These are phyloP conservation scores for Sesbania bispinosa DNA, from an alignment of 306 rosid genomes.

Conservation along the genomic window DNA sequence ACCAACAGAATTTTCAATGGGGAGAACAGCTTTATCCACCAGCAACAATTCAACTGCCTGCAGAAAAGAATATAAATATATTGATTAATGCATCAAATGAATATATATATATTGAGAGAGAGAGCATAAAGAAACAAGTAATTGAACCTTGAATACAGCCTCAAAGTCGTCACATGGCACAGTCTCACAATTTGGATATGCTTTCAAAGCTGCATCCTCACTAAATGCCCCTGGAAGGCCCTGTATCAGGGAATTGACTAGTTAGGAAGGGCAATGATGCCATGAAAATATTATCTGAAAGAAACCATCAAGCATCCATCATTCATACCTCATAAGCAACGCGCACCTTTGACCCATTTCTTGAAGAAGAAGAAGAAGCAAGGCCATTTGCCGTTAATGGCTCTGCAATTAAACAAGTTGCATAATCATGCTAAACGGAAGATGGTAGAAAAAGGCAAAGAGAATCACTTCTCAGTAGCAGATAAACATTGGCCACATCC, in stretches of 20 bases:
- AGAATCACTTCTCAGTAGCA: too few relatives aligned
- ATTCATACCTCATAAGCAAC: conserved; percentile 91
- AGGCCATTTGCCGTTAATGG: conserved; percentile 55
- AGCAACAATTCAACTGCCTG: conserved; percentile 95
- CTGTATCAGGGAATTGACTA: conserved; percentile 36
- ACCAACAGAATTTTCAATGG: conserved; percentile 79
- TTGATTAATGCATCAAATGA: conserved; percentile 16
- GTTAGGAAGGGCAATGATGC: conserved; percentile 25
- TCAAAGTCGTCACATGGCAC: conserved; percentile 88
- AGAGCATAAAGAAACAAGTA: neutral
- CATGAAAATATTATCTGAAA: neutral
- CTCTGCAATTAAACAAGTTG: conserved; percentile 48
- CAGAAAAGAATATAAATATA: conserved; percentile 8
- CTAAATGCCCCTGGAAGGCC: conserved; percentile 91
- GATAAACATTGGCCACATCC: too few relatives aligned
- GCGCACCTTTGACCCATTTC: conserved; percentile 65
- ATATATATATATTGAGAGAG: too few relatives aligned
- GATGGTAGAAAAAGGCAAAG: neutral
- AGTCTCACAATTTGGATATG: conserved; percentile 78
- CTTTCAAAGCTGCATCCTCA: conserved; percentile 85
- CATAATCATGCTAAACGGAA: conserved; percentile 13
- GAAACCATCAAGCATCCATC: conserved; percentile 4
- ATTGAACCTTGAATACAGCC: conserved; percentile 75
- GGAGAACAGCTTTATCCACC: conserved; percentile 89
- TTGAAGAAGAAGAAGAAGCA: conserved; percentile 36